Conservation (phyloP, 2,329 filamentous ascomycete genomes). For the Fusarium sublunatum region DNA sequence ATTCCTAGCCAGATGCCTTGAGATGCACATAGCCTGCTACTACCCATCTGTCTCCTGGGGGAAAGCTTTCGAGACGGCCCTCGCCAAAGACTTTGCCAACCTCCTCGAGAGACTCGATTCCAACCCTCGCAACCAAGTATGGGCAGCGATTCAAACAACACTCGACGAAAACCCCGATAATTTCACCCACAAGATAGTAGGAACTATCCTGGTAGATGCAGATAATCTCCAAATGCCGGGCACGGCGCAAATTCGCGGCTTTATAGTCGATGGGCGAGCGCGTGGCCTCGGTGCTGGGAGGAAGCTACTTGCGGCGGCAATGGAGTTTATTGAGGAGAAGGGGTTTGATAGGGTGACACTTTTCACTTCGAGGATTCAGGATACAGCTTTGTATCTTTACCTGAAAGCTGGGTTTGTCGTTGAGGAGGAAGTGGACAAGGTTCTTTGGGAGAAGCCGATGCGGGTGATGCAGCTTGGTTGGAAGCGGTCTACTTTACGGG, state of each 20-base stretch:
- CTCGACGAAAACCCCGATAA: background rate
- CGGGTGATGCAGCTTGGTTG: constrained; percentile 29
- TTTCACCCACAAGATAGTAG: constrained; percentile 23
- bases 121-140: constrained; percentile 28
- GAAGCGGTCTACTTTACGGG: background rate
- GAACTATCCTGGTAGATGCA: constrained; percentile 19
- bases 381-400: constrained; percentile 15
- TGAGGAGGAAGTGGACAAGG: constrained; percentile 14
- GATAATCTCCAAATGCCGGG: constrained; percentile 4
- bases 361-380: constrained; percentile 12
- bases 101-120: constrained; percentile 24
- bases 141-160: constrained; percentile 11
- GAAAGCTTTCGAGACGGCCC: constrained; percentile 17
- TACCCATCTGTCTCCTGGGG: constrained; percentile 30
- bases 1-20: constrained; percentile 25
- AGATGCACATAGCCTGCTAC: constrained; percentile 34
- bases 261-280: constrained; percentile 30
- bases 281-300: constrained; percentile 26
- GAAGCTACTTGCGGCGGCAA: constrained; percentile 7
- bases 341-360: constrained; percentile 21
- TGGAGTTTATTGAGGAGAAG: constrained; percentile 22
- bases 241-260: constrained; percentile 28
- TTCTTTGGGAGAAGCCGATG: constrained; percentile 27
- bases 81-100: constrained; percentile 29
- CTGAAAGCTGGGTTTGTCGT: constrained; percentile 14